Evolutionary conservation across 768 basidiomycete genomes (phyloP), one percentile per base, ranked within the genome.

Genomic region (Pisolithus orientalis): DNA sequence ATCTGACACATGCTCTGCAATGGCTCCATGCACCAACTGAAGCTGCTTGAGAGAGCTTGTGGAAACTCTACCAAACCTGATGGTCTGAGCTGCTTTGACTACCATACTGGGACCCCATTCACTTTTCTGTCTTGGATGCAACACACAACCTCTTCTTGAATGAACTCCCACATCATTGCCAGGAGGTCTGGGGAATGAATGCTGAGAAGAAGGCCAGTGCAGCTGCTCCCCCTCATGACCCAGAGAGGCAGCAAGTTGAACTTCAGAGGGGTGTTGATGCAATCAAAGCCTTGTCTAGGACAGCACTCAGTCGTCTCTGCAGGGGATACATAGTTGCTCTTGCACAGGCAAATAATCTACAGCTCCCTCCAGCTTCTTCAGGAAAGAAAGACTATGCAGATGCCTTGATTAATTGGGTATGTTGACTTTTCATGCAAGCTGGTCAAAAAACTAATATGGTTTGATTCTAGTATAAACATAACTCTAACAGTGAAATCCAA

Each of bases 111-210:
- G 57, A 72, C 32, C 64, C 64, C 8, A 62, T 61, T 5, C 38
- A 24, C 1, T 67, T 61, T 34, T 40, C 62, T 2, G 61, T 68
- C 0, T 57, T 72, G n/a, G 71, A 75, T 44, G 49, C 63, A 2
- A 75, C 75, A 71, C 73, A 75, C 39, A 62, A 63, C 17, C 53
- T 74, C 2, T 62, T 66, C 47, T 59, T 74, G 16, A 25, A 51
- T n/a, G n/a, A 40, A 6, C n/a, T 42, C 2, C n/a, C 10, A 21
- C 10, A 42, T 17, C 40, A 42, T 24, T 42, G 59, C 56, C 1
- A 45, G 59, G 53, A 58, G 3, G 46, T 70, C 11, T 63, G 43
- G 52, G 53, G 51, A 10, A 57, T 64, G 31, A 47, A 59, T 48
- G 34, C 27, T 10, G 31, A 11, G 6, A 31, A 28, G 21, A 53